These are phyloP conservation scores for Hanseniaspora taiwanica DNA, from an alignment of 805 yeast species.

Conservation along the genomic window DNA sequence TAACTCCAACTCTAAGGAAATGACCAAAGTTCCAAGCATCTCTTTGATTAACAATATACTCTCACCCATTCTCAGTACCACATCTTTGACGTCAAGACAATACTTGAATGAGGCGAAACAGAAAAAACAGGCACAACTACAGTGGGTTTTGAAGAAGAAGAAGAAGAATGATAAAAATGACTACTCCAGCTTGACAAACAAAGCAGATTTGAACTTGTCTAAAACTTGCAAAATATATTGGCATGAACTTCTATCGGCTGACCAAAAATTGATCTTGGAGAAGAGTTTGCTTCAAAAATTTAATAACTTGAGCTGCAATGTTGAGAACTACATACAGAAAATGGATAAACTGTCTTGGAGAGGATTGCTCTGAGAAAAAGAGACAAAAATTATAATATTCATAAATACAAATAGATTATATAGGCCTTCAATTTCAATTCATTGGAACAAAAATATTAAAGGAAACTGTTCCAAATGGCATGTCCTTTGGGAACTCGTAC, in stretches of 20 bases:
- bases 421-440: too few species aligned
- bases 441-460: constrained; percentile 20
- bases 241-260: background rate
- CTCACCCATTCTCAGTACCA: too few species aligned
- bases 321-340: background rate
- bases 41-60: too few species aligned
- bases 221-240: background rate
- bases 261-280: background rate
- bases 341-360: background rate
- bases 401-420: too few species aligned
- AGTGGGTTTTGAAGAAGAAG: background rate
- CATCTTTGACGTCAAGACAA: too few species aligned
- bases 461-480: constrained; percentile 13
- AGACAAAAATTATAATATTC: background rate
- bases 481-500: constrained; percentile 17
- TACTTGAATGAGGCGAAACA: background rate
- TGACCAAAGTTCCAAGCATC: too few species aligned
- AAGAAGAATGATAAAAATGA: too few species aligned
- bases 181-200: background rate
- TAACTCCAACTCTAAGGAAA: background rate
- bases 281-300: background rate
- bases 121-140: too few species aligned
- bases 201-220: background rate
- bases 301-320: background rate
- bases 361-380: background rate